Base-by-base conservation (phyloP, 495 filamentous ascomycete species). In the Aspergillus coremiiformis region DNA sequence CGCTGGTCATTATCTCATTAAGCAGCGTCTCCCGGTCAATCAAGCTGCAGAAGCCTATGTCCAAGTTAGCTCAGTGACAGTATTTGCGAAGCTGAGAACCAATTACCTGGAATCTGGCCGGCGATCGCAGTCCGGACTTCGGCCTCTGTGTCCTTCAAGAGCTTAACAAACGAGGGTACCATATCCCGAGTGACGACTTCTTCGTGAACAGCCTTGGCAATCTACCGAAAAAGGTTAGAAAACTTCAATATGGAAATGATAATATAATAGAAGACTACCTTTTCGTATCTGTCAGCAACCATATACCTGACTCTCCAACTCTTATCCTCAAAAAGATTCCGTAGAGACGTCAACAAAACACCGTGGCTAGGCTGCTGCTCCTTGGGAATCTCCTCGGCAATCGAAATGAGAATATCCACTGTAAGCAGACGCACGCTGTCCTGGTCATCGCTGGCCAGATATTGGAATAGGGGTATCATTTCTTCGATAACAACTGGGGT, bases 261-360 rank as follows among this genome's bases (percentile, higher is more conserved):
- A 9, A 14, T 15, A 17, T 22, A 33, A 51, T 64, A 52, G 37
- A 52, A n/a, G 14, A 50, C 41, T 57, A 91, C 91, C 88, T 97
- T 97, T 69, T 97, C 93, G 62, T 95, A 98, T 70, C 90, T 80
- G 69, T 98, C 93, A 24, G 94, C 93, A 53, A 98, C 94, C 94
- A 97, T 98, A 68, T 97, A 98, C 66, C 93, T 80, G 44, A 98
- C 93, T 59, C 93, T 82, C 93, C 93, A 98, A 72, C 94, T 96
- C 78, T 96, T 96, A 66, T 98, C 93, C 63, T 96, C 91, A 70
- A 97, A 96, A 56, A 98, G 71, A 70, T 78, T 93, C 57, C 93
- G 84, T 63, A 98, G 70, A 47, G 93, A 90, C 19, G 87, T 90
- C 60, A 98, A 75, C 51, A 98, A 72, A 41, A 96, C 88, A 35